A percentile compares a stretch with the other conserved stretches of the same genome.
Evolutionary conservation across 192 early-diverging fungal species (phyloP).

Genomic region (Linnemannia schmuckeri): DNA sequence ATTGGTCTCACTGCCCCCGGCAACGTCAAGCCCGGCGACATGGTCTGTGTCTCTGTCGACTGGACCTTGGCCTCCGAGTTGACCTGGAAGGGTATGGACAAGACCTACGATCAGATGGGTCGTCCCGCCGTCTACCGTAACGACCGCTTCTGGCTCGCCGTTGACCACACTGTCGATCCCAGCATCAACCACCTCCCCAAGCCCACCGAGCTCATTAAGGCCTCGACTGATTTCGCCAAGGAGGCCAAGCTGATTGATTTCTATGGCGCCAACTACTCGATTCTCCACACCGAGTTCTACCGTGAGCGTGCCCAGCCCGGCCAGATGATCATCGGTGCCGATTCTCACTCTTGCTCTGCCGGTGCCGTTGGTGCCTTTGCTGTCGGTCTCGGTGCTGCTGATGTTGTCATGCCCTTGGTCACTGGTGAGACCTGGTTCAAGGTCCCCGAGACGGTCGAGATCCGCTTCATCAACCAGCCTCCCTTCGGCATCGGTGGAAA

Average conservation of each 20-base stretch:
- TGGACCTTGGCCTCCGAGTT: slow-evolving; percentile 87
- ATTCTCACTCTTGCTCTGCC: slow-evolving; percentile 87
- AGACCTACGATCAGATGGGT: slow-evolving; percentile 85
- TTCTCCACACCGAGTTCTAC: slow-evolving; percentile 89
- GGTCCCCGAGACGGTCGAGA: slow-evolving; percentile 85
- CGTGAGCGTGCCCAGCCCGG: slow-evolving; percentile 86
- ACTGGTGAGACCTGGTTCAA: slow-evolving; percentile 88
- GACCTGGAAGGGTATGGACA: slow-evolving; percentile 91
- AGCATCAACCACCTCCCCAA: slow-evolving; percentile 79
- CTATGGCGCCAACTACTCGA: slow-evolving; percentile 83
- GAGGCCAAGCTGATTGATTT: slow-evolving; percentile 81
- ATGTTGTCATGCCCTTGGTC: slow-evolving; percentile 86
- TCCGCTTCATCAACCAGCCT: slow-evolving; percentile 78
- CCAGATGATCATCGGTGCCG: slow-evolving; percentile 84
- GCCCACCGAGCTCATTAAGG: slow-evolving; percentile 74
- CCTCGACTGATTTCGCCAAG: slow-evolving; percentile 75
- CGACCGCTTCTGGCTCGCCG: slow-evolving; percentile 87
- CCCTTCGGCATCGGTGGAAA: slow-evolving; percentile 87
- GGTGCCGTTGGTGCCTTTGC: slow-evolving; percentile 84
- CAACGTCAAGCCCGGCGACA: slow-evolving; percentile 81
- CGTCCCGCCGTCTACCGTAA: slow-evolving; percentile 80
- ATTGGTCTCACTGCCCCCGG: slow-evolving; percentile 76
- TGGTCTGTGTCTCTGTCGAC: slow-evolving; percentile 85
- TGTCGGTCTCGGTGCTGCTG: slow-evolving; percentile 85
- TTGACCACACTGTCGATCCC: slow-evolving; percentile 84